phyloP scores from a whole-genome alignment of 805 yeast genomes.

The Lipomyces starkeyi region DNA sequence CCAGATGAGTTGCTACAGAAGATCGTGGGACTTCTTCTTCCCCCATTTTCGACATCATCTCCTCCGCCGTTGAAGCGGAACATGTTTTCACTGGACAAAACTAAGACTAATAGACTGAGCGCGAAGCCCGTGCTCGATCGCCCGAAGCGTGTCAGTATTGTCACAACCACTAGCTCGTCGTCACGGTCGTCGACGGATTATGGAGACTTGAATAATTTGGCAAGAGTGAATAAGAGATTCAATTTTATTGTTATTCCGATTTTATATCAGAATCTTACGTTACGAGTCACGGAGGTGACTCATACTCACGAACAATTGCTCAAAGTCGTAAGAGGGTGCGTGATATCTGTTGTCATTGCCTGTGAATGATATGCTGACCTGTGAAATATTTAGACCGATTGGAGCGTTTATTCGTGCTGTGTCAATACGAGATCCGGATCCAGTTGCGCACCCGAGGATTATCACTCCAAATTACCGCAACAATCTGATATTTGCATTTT shows the following conservation, averaged over 20 bases:
- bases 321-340: slow-evolving; percentile 21
- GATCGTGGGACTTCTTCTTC: slow-evolving; percentile 21
- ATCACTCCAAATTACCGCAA: slow-evolving; percentile 37
- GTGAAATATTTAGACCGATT: slow-evolving; percentile 1
- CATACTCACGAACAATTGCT: slow-evolving; percentile 21
- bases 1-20: slow-evolving; percentile 33
- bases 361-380: not conserved
- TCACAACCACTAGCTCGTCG: not conserved
- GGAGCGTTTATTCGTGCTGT: slow-evolving; percentile 26
- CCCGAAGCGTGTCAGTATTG: not conserved
- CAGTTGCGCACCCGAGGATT: slow-evolving; percentile 27
- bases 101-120: not conserved
- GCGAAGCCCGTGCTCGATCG: not conserved
- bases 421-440: slow-evolving; percentile 36
- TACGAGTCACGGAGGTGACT: slow-evolving; percentile 21
- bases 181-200: slow-evolving; percentile 18
- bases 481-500: slow-evolving; percentile 31
- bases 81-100: slow-evolving; percentile 11
- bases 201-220: slow-evolving; percentile 23
- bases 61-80: slow-evolving; percentile 16
- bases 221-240: slow-evolving; percentile 24
- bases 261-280: slow-evolving; percentile 24
- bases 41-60: slow-evolving; percentile 18
- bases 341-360: not conserved
- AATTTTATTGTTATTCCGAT: slow-evolving; percentile 28